These are phyloP conservation scores for Cyathus striatus DNA, from an alignment of 768 basidiomycete species.

Conservation along the genomic window DNA sequence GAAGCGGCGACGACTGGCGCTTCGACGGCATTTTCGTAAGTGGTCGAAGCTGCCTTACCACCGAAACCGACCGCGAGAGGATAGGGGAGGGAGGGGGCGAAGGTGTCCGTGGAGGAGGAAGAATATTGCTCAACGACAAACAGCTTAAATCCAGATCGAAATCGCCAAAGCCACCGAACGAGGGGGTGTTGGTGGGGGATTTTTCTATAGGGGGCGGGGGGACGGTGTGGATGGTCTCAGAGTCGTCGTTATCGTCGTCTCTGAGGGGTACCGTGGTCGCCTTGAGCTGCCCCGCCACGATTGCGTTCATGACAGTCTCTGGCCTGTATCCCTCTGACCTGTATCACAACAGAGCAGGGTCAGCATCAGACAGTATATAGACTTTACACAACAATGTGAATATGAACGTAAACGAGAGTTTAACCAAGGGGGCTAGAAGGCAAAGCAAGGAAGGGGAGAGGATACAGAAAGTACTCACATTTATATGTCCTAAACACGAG, in stretches of 20 bases:
- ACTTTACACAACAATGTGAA: not conserved
- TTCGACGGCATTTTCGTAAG: slow-evolving; percentile 15
- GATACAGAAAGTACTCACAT: too few relatives aligned
- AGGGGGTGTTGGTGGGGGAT: slow-evolving; percentile 16
- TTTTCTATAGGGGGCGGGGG: slow-evolving; percentile 6
- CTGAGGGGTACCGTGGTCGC: slow-evolving; percentile 7
- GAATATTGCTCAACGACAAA: slow-evolving; percentile 34
- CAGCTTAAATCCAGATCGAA: slow-evolving; percentile 45
- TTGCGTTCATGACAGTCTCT: slow-evolving; percentile 18
- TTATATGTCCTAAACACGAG: too few relatives aligned
- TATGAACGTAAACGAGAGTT: not conserved
- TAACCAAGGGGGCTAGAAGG: too few relatives aligned
- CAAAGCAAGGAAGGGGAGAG: too few relatives aligned
- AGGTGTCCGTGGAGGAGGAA: slow-evolving; percentile 19
- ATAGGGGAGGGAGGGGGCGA: slow-evolving; percentile 26
- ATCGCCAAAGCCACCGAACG: slow-evolving; percentile 33
- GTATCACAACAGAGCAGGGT: not conserved
- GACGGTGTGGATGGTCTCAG: slow-evolving; percentile 13
- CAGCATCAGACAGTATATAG: not conserved
- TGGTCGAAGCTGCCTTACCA: slow-evolving; percentile 21
- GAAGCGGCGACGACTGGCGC: slow-evolving; percentile 21
- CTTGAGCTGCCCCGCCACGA: slow-evolving; percentile 16
- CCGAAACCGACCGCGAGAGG: slow-evolving; percentile 30
- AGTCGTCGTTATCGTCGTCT: slow-evolving; percentile 19
- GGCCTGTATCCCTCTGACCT: slow-evolving; percentile 18